phyloP scores from a whole-genome alignment of 192 early-diverging fungal genomes.

The Entrophospora sp. region DNA sequence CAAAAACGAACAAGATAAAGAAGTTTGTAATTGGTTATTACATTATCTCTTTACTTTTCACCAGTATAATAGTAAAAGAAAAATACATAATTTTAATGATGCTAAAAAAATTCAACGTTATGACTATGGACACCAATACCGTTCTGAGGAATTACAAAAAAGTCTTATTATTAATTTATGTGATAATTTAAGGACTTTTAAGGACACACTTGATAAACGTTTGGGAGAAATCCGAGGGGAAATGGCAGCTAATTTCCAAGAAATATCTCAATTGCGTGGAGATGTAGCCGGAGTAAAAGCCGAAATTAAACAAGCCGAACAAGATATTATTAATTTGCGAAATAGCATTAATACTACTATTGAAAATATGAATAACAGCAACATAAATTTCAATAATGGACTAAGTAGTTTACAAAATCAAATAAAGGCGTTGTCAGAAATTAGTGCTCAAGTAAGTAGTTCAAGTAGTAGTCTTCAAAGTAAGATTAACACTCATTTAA shows the following conservation, averaged over 20 bases:
- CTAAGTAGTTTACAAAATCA: not conserved
- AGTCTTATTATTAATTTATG: not conserved
- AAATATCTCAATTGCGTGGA: not conserved
- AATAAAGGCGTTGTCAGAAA: not conserved
- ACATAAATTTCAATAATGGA: not conserved
- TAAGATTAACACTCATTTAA: too few relatives aligned
- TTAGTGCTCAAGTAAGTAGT: not conserved
- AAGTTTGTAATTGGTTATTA: constrained; percentile 6
- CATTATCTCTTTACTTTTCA: constrained; percentile 7
- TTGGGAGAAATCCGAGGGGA: not conserved
- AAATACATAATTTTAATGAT: not conserved
- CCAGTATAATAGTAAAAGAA: not conserved
- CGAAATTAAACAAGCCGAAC: too few relatives aligned
- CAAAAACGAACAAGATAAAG: constrained; percentile 1
- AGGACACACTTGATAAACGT: not conserved
- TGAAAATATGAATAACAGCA: not conserved
- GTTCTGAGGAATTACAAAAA: not conserved
- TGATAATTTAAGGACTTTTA: not conserved
- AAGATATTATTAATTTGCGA: not conserved
- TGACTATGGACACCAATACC: not conserved
- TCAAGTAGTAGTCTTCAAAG: not conserved
- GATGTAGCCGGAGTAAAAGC: too few relatives aligned
- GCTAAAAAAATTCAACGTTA: constrained; percentile 8
- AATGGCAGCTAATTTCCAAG: constrained; percentile 6
- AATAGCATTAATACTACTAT: not conserved